Percentiles rank a stretch among this genome's conserved stretches.
These are phyloP conservation scores for Venturia nashicola DNA, from an alignment of 2,329 filamentous ascomycete genomes.

Conservation along the genomic window DNA sequence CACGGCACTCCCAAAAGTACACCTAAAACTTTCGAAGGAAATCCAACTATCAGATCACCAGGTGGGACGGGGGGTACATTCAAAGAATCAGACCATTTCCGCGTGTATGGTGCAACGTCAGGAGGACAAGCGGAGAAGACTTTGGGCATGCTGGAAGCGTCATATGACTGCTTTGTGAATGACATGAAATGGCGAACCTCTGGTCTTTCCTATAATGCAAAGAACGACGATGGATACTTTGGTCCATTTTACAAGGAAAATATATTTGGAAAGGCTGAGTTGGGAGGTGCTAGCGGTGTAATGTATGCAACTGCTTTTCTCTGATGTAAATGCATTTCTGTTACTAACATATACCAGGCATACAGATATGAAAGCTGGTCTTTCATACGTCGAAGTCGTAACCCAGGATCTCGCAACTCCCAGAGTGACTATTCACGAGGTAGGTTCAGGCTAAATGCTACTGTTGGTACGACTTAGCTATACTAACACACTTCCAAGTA, in stretches of 20 bases:
- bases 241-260: constrained; percentile 34
- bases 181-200: constrained; percentile 15
- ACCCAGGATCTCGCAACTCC: constrained; percentile 26
- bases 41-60: neutral
- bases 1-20: neutral
- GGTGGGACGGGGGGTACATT: neutral
- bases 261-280: constrained; percentile 22
- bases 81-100: constrained; percentile 23
- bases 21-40: neutral
- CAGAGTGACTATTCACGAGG: constrained; percentile 35
- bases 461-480: neutral
- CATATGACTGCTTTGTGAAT: constrained; percentile 21
- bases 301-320: constrained; percentile 21
- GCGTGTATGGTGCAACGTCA: constrained; percentile 23
- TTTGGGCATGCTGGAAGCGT: constrained; percentile 33
- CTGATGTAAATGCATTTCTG: neutral
- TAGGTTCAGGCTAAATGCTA: neutral
- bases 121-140: constrained; percentile 20
- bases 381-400: constrained; percentile 33
- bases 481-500: constrained; percentile 16
- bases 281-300: constrained; percentile 30
- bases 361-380: constrained; percentile 24
- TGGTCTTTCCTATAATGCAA: constrained; percentile 17
- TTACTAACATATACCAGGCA: neutral
- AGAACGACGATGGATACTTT: constrained; percentile 19